Evolutionary conservation across 768 basidiomycete genomes (phyloP).

Genomic region (Tulasnella sp.): DNA sequence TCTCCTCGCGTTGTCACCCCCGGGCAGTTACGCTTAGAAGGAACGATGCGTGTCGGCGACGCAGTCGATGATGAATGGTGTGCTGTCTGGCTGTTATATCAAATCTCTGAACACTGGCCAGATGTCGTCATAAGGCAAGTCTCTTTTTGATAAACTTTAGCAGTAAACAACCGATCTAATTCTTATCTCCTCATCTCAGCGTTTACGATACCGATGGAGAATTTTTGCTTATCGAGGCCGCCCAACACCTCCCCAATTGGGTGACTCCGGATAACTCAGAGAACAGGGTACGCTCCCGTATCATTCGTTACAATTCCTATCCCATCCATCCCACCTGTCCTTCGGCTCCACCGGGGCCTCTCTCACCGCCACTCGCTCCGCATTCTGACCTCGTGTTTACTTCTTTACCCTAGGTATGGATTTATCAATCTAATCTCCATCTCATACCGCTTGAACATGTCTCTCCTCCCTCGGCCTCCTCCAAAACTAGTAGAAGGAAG

Average conservation of each 20-base stretch:
- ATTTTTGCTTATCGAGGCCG: conserved; percentile 94
- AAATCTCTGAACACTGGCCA: conserved; percentile 67
- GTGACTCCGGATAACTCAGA: conserved; percentile 85
- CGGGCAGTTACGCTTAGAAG: conserved; percentile 50
- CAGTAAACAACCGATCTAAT: conserved; percentile 8
- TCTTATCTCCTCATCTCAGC: conserved; percentile 39
- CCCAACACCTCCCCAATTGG: conserved; percentile 84
- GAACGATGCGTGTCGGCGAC: conserved; percentile 88
- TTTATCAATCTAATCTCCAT: conserved; percentile 76
- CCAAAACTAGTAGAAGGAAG: conserved; percentile 50
- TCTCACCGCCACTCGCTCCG: neutral
- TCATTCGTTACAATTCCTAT: conserved; percentile 28
- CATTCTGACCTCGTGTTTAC: conserved; percentile 18
- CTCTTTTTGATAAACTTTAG: neutral
- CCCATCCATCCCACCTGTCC: conserved; percentile 29
- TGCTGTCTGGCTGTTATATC: conserved; percentile 79
- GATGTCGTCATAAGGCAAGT: conserved; percentile 74
- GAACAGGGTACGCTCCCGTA: conserved; percentile 71
- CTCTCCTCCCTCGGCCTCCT: conserved; percentile 50
- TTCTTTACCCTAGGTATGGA: conserved; percentile 71
- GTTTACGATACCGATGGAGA: conserved; percentile 91
- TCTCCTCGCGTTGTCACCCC: conserved; percentile 1
- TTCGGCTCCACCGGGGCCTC: conserved; percentile 5
- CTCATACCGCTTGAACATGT: conserved; percentile 78
- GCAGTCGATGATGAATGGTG: conserved; percentile 99